Evolutionary conservation across 441 rosid species (phyloP).

Genomic region (Pelargonium australe): DNA sequence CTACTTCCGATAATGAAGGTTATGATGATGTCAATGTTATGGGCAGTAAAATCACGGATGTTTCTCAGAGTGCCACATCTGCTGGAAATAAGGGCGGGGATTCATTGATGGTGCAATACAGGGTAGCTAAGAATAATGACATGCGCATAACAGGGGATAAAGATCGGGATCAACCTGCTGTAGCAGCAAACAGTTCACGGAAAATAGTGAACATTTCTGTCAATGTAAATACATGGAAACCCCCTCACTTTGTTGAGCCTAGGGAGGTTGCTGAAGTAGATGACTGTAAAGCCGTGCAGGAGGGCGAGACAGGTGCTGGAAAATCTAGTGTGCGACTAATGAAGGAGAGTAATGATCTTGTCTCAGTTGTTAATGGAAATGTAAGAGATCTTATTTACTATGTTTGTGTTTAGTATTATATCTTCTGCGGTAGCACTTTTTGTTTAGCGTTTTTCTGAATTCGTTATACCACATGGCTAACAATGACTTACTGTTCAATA

Average conservation of each 20-base stretch:
- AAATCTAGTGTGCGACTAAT: conserved; percentile 30
- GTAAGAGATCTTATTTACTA: conserved; percentile 38
- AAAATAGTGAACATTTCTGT: conserved; percentile 37
- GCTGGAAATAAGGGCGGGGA: conserved; percentile 36
- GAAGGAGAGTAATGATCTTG: conserved; percentile 33
- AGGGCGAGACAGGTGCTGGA: conserved; percentile 27
- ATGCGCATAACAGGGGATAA: conserved; percentile 25
- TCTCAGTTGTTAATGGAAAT: conserved; percentile 43
- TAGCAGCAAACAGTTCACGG: conserved; percentile 32
- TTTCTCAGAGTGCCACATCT: conserved; percentile 30
- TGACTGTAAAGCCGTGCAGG: conserved; percentile 34
- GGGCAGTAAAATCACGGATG: conserved; percentile 25
- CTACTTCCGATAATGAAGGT: conserved; percentile 37
- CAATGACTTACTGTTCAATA: conserved; percentile 18
- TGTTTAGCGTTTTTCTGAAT: neutral
- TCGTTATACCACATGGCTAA: conserved; percentile 14
- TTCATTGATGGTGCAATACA: conserved; percentile 34
- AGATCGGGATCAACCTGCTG: conserved; percentile 31
- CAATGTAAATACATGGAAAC: conserved; percentile 47
- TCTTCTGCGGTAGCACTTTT: conserved; percentile 15
- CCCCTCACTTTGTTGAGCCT: conserved; percentile 33
- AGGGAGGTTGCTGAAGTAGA: conserved; percentile 36
- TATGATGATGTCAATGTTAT: conserved; percentile 35
- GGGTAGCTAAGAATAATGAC: conserved; percentile 29
- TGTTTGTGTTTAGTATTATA: neutral